Base-by-base conservation (phyloP, 495 filamentous ascomycete genomes). In the Echria macrotheca region DNA sequence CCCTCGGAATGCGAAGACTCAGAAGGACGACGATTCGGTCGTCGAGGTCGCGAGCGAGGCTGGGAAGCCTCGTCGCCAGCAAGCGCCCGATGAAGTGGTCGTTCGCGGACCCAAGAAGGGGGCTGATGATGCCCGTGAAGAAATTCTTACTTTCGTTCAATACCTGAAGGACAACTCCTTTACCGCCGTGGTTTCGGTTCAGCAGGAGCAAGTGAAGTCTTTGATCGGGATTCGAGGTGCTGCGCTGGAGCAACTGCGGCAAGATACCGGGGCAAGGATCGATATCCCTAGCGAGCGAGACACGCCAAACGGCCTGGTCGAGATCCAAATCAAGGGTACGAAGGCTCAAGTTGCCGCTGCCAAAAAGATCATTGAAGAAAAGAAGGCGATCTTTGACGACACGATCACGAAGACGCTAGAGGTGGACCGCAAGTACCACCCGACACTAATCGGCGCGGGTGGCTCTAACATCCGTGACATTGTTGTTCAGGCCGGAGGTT, bases 51-150 rank as follows among this genome's bases (percentile, higher is more conserved):
- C 76, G 28, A 91, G 85, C 53, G 89, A 94, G 50, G 72, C 72
- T 46, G 86, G 84, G 29, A 83, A 81, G 54, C 68, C 72, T 38
- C 76, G 74, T 43, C 83, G 85, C 38, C 82, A 86, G 57, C 91
- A 96, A 66, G 84, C 77, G 33, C 69, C 85, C 15, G 88, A 99
- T 66, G 94, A 96, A 68, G 91, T 97, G 15, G 77, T 90, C 31
- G 78, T 99, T 52, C 86, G 87, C 56, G 93, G 93, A 15, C 89
- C 90, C 11, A 91, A 84, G 71, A 85, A 85, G 69, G 94, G 91
- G 38, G 91, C 90, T 4, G 89, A 96, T 61, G 81, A 85, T 49
- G 90, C 91, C 44, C 81, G 90, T 35, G 87, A 90, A 46, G 94
- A 99, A 70, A 80, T 99, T 15, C 76, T 89, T 21, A 88, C 82